A percentile compares a stretch with the other conserved stretches of the same genome.
Evolutionary conservation across 768 basidiomycete genomes (phyloP).

Genomic region (Amanita phalloides): DNA sequence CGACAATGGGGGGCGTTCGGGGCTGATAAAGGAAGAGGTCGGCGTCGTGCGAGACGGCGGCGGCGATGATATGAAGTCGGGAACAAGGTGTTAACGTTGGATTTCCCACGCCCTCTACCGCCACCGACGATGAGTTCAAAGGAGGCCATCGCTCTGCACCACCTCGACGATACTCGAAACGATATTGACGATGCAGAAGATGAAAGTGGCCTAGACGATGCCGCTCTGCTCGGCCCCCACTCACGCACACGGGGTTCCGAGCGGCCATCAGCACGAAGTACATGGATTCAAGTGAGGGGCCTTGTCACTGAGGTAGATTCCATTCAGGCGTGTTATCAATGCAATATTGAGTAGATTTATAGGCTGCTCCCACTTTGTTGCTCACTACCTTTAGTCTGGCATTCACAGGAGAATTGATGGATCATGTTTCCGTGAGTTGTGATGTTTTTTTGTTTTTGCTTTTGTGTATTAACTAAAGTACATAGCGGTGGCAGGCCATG

Average conservation of each 20-base stretch:
- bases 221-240: neutral
- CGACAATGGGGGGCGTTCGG: neutral
- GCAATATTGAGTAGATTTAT: neutral
- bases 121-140: conserved; percentile 2
- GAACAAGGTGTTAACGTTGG: conserved; percentile 37
- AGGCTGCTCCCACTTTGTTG: conserved; percentile 85
- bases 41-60: conserved; percentile 13
- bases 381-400: conserved; percentile 76
- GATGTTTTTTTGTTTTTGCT: neutral
- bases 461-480: neutral
- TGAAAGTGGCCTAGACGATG: neutral
- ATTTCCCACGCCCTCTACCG: conserved; percentile 51
- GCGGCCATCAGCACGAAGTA: neutral
- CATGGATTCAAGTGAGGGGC: conserved; percentile 46
- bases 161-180: conserved; percentile 57
- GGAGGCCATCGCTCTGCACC: conserved; percentile 12
- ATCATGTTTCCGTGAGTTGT: conserved; percentile 69
- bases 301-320: conserved; percentile 63
- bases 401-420: conserved; percentile 85
- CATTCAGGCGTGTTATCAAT: neutral
- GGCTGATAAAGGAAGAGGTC: conserved; percentile 2
- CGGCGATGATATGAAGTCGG: conserved; percentile 21
- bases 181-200: conserved; percentile 81
- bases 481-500: conserved; percentile 83
- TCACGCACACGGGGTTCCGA: neutral